phyloP scores from a whole-genome alignment of 2,329 filamentous ascomycete species.

The Colletotrichum eleusines region DNA sequence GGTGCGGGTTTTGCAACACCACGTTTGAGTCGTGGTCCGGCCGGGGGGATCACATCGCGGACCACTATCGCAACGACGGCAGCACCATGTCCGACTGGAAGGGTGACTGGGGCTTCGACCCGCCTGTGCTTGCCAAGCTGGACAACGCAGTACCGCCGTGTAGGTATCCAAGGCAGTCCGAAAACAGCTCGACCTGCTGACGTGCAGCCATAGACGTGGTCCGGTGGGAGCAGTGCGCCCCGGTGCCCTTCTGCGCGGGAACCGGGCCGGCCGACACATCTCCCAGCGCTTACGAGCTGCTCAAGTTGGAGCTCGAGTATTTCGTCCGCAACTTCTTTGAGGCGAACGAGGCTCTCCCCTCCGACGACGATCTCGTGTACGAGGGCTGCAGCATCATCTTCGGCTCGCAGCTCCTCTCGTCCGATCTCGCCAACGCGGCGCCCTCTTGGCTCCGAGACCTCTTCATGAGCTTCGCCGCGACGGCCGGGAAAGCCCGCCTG shows the following conservation, averaged over 20 bases:
- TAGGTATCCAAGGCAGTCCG: slow-evolving; percentile 37
- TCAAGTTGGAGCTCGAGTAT: slow-evolving; percentile 52
- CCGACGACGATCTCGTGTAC: slow-evolving; percentile 42
- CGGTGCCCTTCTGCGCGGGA: slow-evolving; percentile 27
- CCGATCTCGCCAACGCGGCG: neutral
- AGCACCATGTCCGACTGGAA: slow-evolving; percentile 59
- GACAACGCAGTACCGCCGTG: slow-evolving; percentile 58
- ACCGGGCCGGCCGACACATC: slow-evolving; percentile 39
- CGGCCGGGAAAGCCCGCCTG: slow-evolving; percentile 43
- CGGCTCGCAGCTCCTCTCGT: slow-evolving; percentile 44
- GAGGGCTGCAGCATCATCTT: slow-evolving; percentile 49
- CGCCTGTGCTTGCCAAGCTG: slow-evolving; percentile 50
- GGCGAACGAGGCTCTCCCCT: slow-evolving; percentile 40
- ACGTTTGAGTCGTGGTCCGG: slow-evolving; percentile 53
- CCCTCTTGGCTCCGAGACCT: slow-evolving; percentile 48
- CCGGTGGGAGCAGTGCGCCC: slow-evolving; percentile 24
- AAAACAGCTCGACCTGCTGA: neutral
- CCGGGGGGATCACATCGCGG: slow-evolving; percentile 54
- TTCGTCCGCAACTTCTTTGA: slow-evolving; percentile 47
- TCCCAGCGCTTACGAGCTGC: slow-evolving; percentile 50
- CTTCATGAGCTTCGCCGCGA: slow-evolving; percentile 38
- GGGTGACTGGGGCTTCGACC: slow-evolving; percentile 58
- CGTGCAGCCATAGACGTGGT: slow-evolving; percentile 21
- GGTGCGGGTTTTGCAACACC: slow-evolving; percentile 57
- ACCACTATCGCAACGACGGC: slow-evolving; percentile 56